Percentiles rank a stretch among this genome's conserved stretches.
Conservation (phyloP, 2,329 filamentous ascomycete species). For the Penicillium rolfsii region DNA sequence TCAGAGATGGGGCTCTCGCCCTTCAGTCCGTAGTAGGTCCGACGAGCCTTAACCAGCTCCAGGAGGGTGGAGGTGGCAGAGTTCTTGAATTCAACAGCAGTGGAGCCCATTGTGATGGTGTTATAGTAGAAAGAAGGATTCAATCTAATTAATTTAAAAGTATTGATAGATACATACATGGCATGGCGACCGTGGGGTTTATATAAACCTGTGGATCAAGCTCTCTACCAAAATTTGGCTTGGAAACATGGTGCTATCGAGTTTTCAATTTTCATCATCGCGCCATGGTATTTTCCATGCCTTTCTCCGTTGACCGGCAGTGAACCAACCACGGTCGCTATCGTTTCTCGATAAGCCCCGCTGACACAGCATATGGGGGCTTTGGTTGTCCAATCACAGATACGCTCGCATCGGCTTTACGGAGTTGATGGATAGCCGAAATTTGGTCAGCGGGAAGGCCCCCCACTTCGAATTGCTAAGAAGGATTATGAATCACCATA, state of each 20-base stretch:
- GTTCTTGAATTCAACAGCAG: slow-evolving; percentile 40
- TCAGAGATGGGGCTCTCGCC: slow-evolving; percentile 40
- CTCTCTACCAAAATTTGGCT: not conserved
- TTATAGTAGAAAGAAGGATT: slow-evolving; percentile 8
- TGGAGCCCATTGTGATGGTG: slow-evolving; percentile 44
- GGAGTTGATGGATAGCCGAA: not conserved
- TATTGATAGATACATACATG: not conserved
- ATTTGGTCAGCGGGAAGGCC: not conserved
- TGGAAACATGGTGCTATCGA: not conserved
- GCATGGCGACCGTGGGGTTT: slow-evolving; percentile 3
- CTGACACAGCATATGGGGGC: not conserved
- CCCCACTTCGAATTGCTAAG: not conserved
- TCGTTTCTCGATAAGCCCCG: slow-evolving; percentile 7
- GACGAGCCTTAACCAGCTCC: slow-evolving; percentile 38
- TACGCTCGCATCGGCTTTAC: not conserved
- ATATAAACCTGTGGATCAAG: slow-evolving; percentile 5
- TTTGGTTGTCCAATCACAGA: slow-evolving; percentile 2
- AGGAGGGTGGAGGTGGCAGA: slow-evolving; percentile 35
- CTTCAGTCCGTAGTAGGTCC: slow-evolving; percentile 38
- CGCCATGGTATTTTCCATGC: not conserved
- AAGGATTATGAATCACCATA: slow-evolving; percentile 5
- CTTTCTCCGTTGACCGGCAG: not conserved
- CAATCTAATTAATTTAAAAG: not conserved
- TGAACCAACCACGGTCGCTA: slow-evolving; percentile 1
- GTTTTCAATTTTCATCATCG: not conserved